phyloP scores from a whole-genome alignment of 2,329 filamentous ascomycete species.

The Alternaria gansuensis region DNA sequence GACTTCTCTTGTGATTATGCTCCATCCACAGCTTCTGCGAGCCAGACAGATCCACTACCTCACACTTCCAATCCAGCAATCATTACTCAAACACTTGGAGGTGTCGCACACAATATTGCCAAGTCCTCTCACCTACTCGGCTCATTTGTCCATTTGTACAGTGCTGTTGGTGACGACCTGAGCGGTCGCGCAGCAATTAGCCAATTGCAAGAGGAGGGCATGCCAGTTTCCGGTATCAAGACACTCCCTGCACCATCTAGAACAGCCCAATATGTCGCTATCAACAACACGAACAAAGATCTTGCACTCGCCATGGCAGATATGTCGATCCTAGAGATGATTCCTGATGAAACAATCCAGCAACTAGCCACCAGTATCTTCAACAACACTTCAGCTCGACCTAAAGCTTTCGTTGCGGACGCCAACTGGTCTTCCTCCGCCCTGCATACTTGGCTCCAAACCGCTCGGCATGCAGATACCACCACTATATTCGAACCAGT shows the following conservation, averaged over 20 bases:
- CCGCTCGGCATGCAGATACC: constrained; percentile 53
- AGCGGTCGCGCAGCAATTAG: constrained; percentile 78
- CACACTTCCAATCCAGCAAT: constrained; percentile 87
- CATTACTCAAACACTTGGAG: constrained; percentile 85
- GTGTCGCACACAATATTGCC: constrained; percentile 92
- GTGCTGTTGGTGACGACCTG: constrained; percentile 79
- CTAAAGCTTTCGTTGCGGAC: constrained; percentile 85
- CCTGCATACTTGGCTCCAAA: constrained; percentile 74
- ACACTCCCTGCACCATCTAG: constrained; percentile 59
- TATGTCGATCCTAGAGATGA: constrained; percentile 78
- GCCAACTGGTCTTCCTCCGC: constrained; percentile 80
- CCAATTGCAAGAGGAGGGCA: constrained; percentile 69
- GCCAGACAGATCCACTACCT: constrained; percentile 60
- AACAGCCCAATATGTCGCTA: constrained; percentile 89
- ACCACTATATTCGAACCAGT: constrained; percentile 86
- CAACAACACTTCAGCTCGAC: constrained; percentile 39
- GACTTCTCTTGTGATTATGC: constrained; percentile 85
- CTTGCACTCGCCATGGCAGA: constrained; percentile 95
- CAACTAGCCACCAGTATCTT: constrained; percentile 28
- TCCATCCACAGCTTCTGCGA: constrained; percentile 54
- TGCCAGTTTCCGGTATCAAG: constrained; percentile 70
- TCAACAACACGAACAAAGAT: constrained; percentile 85
- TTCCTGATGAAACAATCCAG: constrained; percentile 36
- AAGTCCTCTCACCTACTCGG: constrained; percentile 78
- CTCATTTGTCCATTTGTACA: constrained; percentile 75